Percentiles rank a stretch among this genome's conserved stretches.
Evolutionary conservation across 352 stramenopile genomes (phyloP).

Genomic region (Pythium vanterpoolii): DNA sequence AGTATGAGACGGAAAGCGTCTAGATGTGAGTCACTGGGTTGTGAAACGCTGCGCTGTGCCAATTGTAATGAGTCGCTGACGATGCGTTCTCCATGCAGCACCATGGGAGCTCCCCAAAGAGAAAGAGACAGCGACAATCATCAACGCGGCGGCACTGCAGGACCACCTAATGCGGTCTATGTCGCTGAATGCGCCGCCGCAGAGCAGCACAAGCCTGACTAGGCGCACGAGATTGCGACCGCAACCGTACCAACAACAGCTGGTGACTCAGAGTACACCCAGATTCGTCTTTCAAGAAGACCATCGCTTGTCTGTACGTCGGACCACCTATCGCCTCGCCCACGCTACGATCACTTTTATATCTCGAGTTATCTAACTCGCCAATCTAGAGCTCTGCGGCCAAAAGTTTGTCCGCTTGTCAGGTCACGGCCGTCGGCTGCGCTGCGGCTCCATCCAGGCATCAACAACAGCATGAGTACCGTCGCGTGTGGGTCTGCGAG

Average conservation of each 20-base stretch:
- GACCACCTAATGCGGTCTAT: slow-evolving; percentile 28
- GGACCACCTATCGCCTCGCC: not conserved
- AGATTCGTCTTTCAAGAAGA: not conserved
- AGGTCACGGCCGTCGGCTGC: not conserved
- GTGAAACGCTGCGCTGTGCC: not conserved
- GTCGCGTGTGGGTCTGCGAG: slow-evolving; percentile 74
- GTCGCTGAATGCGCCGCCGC: slow-evolving; percentile 2
- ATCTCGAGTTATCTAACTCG: not conserved
- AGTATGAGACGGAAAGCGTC: not conserved
- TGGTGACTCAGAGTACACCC: not conserved
- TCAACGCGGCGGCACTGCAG: slow-evolving; percentile 74
- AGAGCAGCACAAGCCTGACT: not conserved
- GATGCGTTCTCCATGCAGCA: not conserved
- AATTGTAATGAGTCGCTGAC: not conserved
- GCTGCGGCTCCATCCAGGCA: not conserved
- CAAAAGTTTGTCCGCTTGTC: not conserved
- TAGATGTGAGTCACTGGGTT: not conserved
- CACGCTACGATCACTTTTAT: not conserved
- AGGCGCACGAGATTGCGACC: not conserved
- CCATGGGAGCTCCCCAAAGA: slow-evolving; percentile 13
- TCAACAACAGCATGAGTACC: slow-evolving; percentile 29
- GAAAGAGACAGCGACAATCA: slow-evolving; percentile 44
- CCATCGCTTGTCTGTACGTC: not conserved
- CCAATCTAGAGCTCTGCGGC: not conserved
- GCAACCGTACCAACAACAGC: not conserved